Evolutionary conservation across 2,329 filamentous ascomycete species (phyloP).

Genomic region (Colletotrichum sp.): DNA sequence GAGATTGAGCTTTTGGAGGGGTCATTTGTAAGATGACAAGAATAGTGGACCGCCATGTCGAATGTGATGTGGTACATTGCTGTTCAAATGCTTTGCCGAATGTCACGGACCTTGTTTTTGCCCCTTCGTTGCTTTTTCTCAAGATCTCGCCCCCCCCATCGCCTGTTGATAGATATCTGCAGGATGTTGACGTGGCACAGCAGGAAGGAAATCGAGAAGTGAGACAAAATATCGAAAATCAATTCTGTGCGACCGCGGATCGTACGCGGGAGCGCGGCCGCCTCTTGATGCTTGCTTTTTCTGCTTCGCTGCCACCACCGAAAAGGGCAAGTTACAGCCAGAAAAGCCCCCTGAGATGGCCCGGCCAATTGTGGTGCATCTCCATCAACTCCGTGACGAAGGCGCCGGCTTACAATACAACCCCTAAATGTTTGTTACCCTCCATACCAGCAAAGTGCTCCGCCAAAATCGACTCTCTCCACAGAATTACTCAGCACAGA

Average conservation of each 20-base stretch:
- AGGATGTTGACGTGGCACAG: neutral
- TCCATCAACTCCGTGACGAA: neutral
- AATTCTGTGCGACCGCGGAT: neutral
- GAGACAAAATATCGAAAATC: neutral
- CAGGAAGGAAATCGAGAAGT: neutral
- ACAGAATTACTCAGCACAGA: too few relatives aligned
- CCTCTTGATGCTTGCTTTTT: neutral
- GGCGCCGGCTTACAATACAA: too few relatives aligned
- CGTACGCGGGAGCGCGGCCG: neutral
- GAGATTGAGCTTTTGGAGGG: neutral
- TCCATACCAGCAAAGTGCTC: too few relatives aligned
- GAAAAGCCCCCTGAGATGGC: neutral
- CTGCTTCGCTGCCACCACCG: neutral
- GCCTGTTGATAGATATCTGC: neutral
- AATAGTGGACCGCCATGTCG: neutral
- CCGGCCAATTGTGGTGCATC: neutral
- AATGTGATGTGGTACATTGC: neutral
- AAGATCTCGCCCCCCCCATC: neutral
- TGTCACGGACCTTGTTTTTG: neutral
- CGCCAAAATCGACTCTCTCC: too few relatives aligned
- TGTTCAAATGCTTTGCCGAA: neutral
- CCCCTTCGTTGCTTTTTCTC: too few relatives aligned
- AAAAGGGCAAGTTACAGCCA: neutral
- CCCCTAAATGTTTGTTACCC: too few relatives aligned
- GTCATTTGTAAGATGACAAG: neutral